These are phyloP conservation scores for Citrus mangshanensis DNA, from an alignment of 345 rosid species.

Conservation along the genomic window DNA sequence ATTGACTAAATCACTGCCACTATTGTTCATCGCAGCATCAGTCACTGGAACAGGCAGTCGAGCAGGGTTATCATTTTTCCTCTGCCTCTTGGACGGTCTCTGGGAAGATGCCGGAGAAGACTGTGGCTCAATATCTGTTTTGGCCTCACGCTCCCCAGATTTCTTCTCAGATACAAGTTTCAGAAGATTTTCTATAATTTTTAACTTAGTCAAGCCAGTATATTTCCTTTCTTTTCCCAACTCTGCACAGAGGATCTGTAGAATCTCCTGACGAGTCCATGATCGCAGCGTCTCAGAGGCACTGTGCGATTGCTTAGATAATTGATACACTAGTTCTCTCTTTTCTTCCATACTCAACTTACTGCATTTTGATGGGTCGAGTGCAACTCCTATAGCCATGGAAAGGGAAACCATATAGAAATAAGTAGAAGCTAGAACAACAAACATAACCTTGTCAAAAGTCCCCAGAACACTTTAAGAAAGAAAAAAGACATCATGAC, in stretches of 20 bases:
- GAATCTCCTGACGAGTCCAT: slow-evolving; percentile 94
- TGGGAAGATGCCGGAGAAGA: slow-evolving; percentile 33
- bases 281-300: slow-evolving; percentile 73
- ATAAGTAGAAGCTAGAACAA: slow-evolving; percentile 7
- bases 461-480: not conserved
- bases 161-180: slow-evolving; percentile 72
- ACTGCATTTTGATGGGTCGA: slow-evolving; percentile 52
- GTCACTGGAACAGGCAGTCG: slow-evolving; percentile 41
- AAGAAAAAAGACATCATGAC: not conserved
- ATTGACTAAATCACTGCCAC: slow-evolving; percentile 28
- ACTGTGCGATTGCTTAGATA: slow-evolving; percentile 59
- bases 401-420: not conserved
- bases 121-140: slow-evolving; percentile 32
- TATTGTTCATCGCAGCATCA: slow-evolving; percentile 19
- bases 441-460: not conserved
- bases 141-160: slow-evolving; percentile 36
- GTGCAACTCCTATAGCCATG: slow-evolving; percentile 30
- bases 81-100: slow-evolving; percentile 53
- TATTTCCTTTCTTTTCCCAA: slow-evolving; percentile 99
- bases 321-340: slow-evolving; percentile 74
- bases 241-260: slow-evolving; percentile 86
- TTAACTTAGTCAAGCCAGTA: slow-evolving; percentile 83
- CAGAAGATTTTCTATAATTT: slow-evolving; percentile 85
- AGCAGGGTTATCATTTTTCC: slow-evolving; percentile 64
- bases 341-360: slow-evolving; percentile 73